phyloP scores from a whole-genome alignment of 331 rosid species.

The Quercus phellos region DNA sequence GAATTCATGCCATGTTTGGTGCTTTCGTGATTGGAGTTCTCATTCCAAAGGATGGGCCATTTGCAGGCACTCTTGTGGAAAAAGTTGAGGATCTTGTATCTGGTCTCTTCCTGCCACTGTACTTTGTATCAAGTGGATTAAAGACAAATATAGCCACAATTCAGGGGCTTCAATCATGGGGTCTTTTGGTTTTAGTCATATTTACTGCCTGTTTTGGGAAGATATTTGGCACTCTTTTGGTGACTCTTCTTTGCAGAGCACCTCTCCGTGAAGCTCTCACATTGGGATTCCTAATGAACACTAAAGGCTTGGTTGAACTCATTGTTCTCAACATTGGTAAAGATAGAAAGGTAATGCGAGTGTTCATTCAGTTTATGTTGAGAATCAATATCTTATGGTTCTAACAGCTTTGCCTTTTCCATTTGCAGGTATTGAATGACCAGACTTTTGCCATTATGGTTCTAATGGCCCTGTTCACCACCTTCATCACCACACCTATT shows the following conservation, averaged over 20 bases:
- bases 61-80: constrained; percentile 65
- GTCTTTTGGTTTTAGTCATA: constrained; percentile 63
- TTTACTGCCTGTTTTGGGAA: constrained; percentile 79
- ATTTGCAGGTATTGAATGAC: constrained; percentile 80
- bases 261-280: constrained; percentile 62
- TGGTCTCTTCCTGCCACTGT: constrained; percentile 71
- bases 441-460: constrained; percentile 88
- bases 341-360: constrained; percentile 64
- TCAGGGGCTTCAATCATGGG: constrained; percentile 80
- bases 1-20: constrained; percentile 94
- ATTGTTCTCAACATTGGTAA: constrained; percentile 88
- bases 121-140: constrained; percentile 85
- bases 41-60: constrained; percentile 69
- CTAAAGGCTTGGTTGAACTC: constrained; percentile 83
- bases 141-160: constrained; percentile 78
- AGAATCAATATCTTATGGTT: background rate
- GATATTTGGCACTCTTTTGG: constrained; percentile 59
- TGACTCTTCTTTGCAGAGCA: constrained; percentile 47
- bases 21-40: constrained; percentile 77
- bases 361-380: constrained; percentile 5
- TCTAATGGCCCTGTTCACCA: constrained; percentile 84
- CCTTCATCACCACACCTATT: constrained; percentile 78
- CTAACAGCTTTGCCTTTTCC: background rate
- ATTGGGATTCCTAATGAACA: constrained; percentile 80
- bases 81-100: constrained; percentile 91